Conservation (phyloP, 805 yeast species). For the Brettanomyces nanus region DNA sequence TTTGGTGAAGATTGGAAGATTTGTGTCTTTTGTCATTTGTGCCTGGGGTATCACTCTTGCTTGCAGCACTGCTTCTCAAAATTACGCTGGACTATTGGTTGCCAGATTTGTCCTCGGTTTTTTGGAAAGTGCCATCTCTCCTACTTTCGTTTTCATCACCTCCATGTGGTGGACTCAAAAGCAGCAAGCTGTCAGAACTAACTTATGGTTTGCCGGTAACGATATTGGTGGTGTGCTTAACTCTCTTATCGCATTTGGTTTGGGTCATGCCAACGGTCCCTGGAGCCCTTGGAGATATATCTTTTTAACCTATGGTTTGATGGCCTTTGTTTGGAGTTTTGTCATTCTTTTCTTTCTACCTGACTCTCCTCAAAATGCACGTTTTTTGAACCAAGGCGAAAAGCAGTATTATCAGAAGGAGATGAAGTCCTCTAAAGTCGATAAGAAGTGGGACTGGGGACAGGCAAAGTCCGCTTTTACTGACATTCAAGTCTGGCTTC, state of each 20-base stretch:
- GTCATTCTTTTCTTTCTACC: constrained; percentile 28
- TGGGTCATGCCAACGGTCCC: constrained; percentile 30
- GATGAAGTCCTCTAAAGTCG: constrained; percentile 49
- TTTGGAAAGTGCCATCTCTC: constrained; percentile 46
- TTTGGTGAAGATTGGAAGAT: constrained; percentile 47
- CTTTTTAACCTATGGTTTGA: constrained; percentile 51
- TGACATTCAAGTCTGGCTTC: constrained; percentile 44
- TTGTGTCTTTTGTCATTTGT: constrained; percentile 39
- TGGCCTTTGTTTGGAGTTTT: constrained; percentile 35
- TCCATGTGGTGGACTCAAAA: constrained; percentile 48
- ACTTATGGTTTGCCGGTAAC: constrained; percentile 38
- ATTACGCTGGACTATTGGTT: constrained; percentile 37
- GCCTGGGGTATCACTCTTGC: constrained; percentile 58
- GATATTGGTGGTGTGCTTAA: constrained; percentile 42
- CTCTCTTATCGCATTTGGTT: constrained; percentile 47
- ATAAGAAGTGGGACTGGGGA: constrained; percentile 41
- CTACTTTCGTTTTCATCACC: constrained; percentile 49
- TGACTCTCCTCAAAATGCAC: constrained; percentile 38
- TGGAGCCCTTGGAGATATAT: constrained; percentile 53
- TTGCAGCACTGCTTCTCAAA: constrained; percentile 37
- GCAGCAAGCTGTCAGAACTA: constrained; percentile 31
- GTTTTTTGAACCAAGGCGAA: constrained; percentile 30
- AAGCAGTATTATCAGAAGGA: constrained; percentile 38
- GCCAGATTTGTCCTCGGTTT: constrained; percentile 44
- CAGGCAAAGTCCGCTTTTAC: constrained; percentile 44